phyloP scores from a whole-genome alignment of 2,329 filamentous ascomycete genomes.

The Harringtonia aguacate region DNA sequence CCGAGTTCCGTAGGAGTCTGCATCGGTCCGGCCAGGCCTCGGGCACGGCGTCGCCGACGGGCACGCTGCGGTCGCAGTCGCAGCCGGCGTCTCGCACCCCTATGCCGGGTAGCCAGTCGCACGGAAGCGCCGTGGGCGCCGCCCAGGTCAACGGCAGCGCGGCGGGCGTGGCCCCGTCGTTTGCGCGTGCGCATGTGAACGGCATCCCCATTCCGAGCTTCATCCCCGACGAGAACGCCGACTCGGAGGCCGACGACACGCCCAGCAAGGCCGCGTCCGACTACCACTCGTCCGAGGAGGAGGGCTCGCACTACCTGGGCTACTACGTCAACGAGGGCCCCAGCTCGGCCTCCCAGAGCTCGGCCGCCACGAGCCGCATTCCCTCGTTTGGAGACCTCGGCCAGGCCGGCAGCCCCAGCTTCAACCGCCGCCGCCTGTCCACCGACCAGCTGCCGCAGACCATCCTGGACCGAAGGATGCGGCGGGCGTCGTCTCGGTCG shows the following conservation, averaged over 20 bases:
- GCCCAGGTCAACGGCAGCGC: conserved; percentile 19
- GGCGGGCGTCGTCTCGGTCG: conserved; percentile 38
- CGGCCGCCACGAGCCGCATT: conserved; percentile 26
- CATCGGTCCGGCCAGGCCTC: conserved; percentile 41
- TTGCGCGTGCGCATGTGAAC: conserved; percentile 31
- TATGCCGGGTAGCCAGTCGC: conserved; percentile 20
- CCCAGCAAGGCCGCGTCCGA: conserved; percentile 25
- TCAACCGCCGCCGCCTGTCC: conserved; percentile 32
- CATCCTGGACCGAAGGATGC: conserved; percentile 41
- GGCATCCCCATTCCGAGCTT: conserved; percentile 44
- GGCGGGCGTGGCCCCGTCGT: conserved; percentile 20
- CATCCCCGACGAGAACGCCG: conserved; percentile 37
- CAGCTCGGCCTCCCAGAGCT: conserved; percentile 14
- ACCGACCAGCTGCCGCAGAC: conserved; percentile 44
- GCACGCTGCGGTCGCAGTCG: conserved; percentile 54
- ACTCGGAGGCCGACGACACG: conserved; percentile 36
- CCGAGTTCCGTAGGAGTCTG: conserved; percentile 46
- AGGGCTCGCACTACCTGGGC: conserved; percentile 26
- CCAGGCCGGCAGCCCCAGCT: conserved; percentile 8
- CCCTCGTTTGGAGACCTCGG: conserved; percentile 37
- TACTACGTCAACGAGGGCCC: conserved; percentile 25
- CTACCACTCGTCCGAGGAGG: conserved; percentile 35
- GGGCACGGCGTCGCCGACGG: conserved; percentile 37
- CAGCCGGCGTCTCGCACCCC: conserved; percentile 45
- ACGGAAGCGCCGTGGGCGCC: conserved; percentile 5